These are phyloP conservation scores for Globisporangium alternatum DNA, from an alignment of 352 stramenopile species.

Conservation along the genomic window DNA sequence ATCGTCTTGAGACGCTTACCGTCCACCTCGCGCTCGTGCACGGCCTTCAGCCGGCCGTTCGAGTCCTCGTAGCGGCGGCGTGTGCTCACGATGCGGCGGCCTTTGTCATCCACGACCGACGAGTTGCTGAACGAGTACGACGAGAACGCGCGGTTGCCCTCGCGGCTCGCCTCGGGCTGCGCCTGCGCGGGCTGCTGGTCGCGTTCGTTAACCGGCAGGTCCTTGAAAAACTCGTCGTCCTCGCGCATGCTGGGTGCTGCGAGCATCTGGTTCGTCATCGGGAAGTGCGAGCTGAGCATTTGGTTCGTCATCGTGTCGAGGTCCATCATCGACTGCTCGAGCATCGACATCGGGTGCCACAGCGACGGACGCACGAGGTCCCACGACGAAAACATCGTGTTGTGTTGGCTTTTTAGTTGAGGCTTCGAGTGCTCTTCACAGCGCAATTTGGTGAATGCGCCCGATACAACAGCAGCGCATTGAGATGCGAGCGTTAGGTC, in stretches of 20 bases:
- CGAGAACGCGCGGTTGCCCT: slow-evolving; percentile 45
- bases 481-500: not conserved
- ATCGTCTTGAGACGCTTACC: slow-evolving; percentile 64
- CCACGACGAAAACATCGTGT: slow-evolving; percentile 7
- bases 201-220: slow-evolving; percentile 46
- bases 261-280: slow-evolving; percentile 16
- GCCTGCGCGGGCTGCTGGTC: slow-evolving; percentile 20
- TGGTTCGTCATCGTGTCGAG: slow-evolving; percentile 41
- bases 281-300: slow-evolving; percentile 25
- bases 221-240: slow-evolving; percentile 79
- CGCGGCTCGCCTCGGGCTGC: slow-evolving; percentile 23
- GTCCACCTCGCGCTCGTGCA: slow-evolving; percentile 73
- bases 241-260: slow-evolving; percentile 2
- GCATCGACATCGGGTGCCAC: slow-evolving; percentile 78
- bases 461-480: not conserved
- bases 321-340: slow-evolving; percentile 86
- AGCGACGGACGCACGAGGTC: slow-evolving; percentile 27
- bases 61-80: slow-evolving; percentile 85
- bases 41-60: slow-evolving; percentile 70
- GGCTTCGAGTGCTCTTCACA: not conserved
- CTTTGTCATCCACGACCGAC: slow-evolving; percentile 67
- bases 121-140: slow-evolving; percentile 80
- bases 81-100: slow-evolving; percentile 56
- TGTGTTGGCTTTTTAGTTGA: not conserved
- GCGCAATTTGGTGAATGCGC: not conserved